phyloP scores from a whole-genome alignment of 208 protist genomes.

The Crithidia bombi region DNA sequence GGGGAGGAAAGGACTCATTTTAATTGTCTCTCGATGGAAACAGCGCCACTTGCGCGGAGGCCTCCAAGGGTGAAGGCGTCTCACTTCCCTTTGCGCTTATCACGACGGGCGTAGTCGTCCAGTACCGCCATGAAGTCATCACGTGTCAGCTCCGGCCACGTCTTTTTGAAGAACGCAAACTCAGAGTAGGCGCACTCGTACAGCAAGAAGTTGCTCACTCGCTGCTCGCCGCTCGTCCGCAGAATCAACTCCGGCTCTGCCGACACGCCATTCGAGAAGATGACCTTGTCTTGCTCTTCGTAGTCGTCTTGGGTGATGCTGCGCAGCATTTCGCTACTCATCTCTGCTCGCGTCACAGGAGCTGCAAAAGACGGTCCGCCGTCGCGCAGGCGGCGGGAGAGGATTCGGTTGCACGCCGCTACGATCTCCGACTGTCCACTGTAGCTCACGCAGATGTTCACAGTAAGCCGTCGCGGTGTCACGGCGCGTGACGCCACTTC shows the following conservation, averaged over 20 bases:
- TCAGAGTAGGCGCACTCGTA: conserved; percentile 91
- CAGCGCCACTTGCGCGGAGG: not conserved
- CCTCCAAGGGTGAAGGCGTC: not conserved
- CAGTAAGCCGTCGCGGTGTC: conserved; percentile 53
- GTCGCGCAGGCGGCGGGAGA: conserved; percentile 26
- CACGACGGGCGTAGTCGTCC: conserved; percentile 47
- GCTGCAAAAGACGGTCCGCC: not conserved
- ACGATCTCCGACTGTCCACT: conserved; percentile 79
- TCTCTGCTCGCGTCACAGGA: conserved; percentile 52
- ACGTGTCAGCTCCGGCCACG: conserved; percentile 77
- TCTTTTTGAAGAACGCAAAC: conserved; percentile 75
- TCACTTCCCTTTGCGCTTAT: conserved; percentile 44
- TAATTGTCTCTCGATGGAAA: not conserved
- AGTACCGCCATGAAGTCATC: conserved; percentile 57
- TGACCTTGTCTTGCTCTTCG: conserved; percentile 56
- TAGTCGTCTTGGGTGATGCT: conserved; percentile 77
- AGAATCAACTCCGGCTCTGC: conserved; percentile 84
- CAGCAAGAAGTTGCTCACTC: conserved; percentile 89
- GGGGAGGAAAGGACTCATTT: no score
- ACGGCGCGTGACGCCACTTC: conserved; percentile 66
- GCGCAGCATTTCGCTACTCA: conserved; percentile 79
- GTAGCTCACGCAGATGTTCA: conserved; percentile 93
- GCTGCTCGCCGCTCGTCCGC: conserved; percentile 85
- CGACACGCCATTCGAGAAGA: conserved; percentile 39
- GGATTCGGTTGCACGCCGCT: conserved; percentile 62